Evolutionary conservation across 2,329 filamentous ascomycete species (phyloP), one percentile per base, ranked within the genome.

Genomic region (Colletotrichum tabaci): DNA sequence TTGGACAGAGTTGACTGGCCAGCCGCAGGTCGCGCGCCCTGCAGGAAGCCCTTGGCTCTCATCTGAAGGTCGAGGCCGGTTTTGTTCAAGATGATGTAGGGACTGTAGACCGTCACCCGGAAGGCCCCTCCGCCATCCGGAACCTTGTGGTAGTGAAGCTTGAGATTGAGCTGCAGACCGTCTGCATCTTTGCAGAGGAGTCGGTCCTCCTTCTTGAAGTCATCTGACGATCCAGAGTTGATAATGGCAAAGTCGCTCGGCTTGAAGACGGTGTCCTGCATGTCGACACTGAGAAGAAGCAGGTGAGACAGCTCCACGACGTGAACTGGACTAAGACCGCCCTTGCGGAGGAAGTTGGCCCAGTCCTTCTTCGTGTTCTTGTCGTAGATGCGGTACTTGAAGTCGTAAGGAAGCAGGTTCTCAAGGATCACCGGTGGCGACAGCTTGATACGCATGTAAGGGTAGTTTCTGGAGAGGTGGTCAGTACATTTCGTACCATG

Each of bases 321-420:
- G 79, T 99, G 96, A 0, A 99, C 95, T 0, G 97, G 97, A 80
- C 96, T 99, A 67, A 98, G 92, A 16, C 97, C 97, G 35, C 97
- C 96, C 82, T 98, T 98, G 68, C 96, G 91, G 57, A 99, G 85
- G 84, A 99, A 99, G 80, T 99, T 99, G 5, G 94, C 97, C 96
- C 96, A 99, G 80, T 99, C 96, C 80, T 97, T 98, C 86, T 96
- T 97, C 0, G 95, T 98, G 80, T 98, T 97, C 84, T 97, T 98
- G 85, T 99, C 96, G 79, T 98, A 99, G 66, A 99, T 98, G 66
- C 96, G 91, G 81, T 99, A 99, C 82, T 99, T 98, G 90, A 99
- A 99, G 82, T 99, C 96, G 79, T 96, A 98, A 0, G 96, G 96
- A 47, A 99, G 84, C 53, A 99, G 85, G 75, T 99, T 99, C 81